Percentiles rank a stretch among this genome's conserved stretches.
phyloP scores from a whole-genome alignment of 192 early-diverging fungal species.

The Backusella mclennaniae region DNA sequence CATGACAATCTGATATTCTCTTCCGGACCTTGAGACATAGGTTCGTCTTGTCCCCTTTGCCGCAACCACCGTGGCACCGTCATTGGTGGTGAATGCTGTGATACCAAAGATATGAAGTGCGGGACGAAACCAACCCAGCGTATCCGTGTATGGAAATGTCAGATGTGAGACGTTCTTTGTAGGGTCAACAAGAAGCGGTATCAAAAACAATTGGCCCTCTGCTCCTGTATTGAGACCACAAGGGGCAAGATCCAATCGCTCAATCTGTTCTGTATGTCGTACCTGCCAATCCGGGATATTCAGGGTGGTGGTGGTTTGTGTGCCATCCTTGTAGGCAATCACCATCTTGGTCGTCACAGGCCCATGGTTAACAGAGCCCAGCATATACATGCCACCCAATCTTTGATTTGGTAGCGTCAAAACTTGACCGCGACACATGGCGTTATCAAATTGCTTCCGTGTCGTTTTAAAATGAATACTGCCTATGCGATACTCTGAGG shows the following conservation, averaged over 20 bases:
- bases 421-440: background rate
- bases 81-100: background rate
- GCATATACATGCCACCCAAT: slow-evolving; percentile 15
- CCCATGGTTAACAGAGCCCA: slow-evolving; percentile 14
- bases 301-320: background rate
- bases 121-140: background rate
- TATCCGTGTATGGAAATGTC: slow-evolving; percentile 1
- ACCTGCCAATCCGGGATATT: slow-evolving; percentile 27
- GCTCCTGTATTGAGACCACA: background rate
- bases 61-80: background rate
- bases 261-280: background rate
- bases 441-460: background rate
- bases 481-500: background rate
- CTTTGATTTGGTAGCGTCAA: background rate
- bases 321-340: slow-evolving; percentile 18
- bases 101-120: slow-evolving; percentile 23
- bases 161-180: slow-evolving; percentile 12
- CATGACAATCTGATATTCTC: slow-evolving; percentile 1
- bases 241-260: background rate
- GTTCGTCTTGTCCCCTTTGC: background rate
- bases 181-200: slow-evolving; percentile 16
- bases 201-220: background rate
- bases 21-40: background rate
- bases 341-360: background rate
- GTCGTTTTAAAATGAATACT: background rate